These are phyloP conservation scores for Lizonia empirigonia DNA, from an alignment of 2,329 filamentous ascomycete genomes.

Conservation along the genomic window DNA sequence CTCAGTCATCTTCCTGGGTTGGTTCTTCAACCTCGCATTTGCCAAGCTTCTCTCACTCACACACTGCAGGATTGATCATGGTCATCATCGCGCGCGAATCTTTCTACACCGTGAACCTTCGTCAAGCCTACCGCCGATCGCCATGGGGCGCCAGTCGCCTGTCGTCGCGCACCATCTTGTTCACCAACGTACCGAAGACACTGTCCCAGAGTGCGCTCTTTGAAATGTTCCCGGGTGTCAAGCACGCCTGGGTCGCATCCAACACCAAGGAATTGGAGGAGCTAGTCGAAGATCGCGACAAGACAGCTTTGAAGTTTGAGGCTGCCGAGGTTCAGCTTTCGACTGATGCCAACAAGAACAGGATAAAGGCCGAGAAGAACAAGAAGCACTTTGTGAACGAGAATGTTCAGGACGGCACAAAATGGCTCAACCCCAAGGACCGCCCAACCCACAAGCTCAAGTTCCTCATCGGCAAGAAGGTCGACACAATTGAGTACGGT, in stretches of 20 bases:
- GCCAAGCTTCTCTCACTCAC: conserved; percentile 3
- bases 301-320: conserved; percentile 52
- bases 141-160: conserved; percentile 52
- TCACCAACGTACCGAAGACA: conserved; percentile 53
- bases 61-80: conserved; percentile 45
- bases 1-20: conserved; percentile 51
- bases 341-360: conserved; percentile 65
- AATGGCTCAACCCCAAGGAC: conserved; percentile 50
- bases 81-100: conserved; percentile 54
- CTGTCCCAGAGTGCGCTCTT: conserved; percentile 49
- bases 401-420: conserved; percentile 50
- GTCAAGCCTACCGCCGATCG: conserved; percentile 56
- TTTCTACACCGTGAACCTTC: conserved; percentile 55
- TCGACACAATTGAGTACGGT: conserved; percentile 83
- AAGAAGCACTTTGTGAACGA: conserved; percentile 53
- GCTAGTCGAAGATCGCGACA: conserved; percentile 53
- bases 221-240: conserved; percentile 48
- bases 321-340: conserved; percentile 53
- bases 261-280: conserved; percentile 53
- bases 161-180: conserved; percentile 56
- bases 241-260: conserved; percentile 54
- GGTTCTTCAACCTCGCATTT: not conserved
- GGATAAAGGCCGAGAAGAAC: conserved; percentile 66
- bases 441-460: conserved; percentile 50
- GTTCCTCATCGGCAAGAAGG: conserved; percentile 51